These are phyloP conservation scores for Teratosphaeria viscida DNA, from an alignment of 2,329 filamentous ascomycete genomes.

Conservation along the genomic window DNA sequence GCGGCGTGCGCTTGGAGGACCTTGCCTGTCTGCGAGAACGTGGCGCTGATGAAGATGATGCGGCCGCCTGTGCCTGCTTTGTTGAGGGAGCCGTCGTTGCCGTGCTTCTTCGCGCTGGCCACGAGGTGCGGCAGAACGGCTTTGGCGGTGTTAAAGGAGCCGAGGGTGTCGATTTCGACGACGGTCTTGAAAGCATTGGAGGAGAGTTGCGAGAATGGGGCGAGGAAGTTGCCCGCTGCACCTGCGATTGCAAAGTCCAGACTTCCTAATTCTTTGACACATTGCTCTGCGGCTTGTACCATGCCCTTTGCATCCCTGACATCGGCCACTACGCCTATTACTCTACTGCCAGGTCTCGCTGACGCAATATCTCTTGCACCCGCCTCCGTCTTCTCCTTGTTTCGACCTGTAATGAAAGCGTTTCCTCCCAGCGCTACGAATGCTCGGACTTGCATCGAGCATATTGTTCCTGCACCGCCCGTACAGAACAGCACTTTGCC, in stretches of 20 bases:
- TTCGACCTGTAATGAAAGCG: conserved; percentile 88
- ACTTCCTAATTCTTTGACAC: conserved; percentile 68
- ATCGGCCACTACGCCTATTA: conserved; percentile 71
- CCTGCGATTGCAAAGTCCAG: conserved; percentile 94
- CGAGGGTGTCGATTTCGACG: conserved; percentile 90
- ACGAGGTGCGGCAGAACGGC: conserved; percentile 75
- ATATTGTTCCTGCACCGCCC: conserved; percentile 86
- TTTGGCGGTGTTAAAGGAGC: conserved; percentile 91
- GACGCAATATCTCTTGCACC: conserved; percentile 74
- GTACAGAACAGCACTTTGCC: conserved; percentile 91
- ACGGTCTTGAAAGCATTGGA: conserved; percentile 90
- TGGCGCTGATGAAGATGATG: conserved; percentile 82
- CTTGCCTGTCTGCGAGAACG: conserved; percentile 80
- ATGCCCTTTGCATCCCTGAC: conserved; percentile 60
- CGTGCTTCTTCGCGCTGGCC: conserved; percentile 56
- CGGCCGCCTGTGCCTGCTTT: conserved; percentile 55
- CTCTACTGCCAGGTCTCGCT: conserved; percentile 66
- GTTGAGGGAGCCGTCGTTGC: conserved; percentile 46
- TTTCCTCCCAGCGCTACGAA: conserved; percentile 85
- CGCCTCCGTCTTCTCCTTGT: conserved; percentile 72
- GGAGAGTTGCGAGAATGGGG: conserved; percentile 69
- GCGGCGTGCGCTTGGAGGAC: conserved; percentile 82
- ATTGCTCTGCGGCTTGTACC: conserved; percentile 64
- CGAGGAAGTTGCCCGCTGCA: conserved; percentile 90
- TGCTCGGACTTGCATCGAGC: conserved; percentile 84